Evolutionary conservation across 2,329 filamentous ascomycete species (phyloP), one percentile per base, ranked within the genome.

Genomic region (Fusarium sp.): DNA sequence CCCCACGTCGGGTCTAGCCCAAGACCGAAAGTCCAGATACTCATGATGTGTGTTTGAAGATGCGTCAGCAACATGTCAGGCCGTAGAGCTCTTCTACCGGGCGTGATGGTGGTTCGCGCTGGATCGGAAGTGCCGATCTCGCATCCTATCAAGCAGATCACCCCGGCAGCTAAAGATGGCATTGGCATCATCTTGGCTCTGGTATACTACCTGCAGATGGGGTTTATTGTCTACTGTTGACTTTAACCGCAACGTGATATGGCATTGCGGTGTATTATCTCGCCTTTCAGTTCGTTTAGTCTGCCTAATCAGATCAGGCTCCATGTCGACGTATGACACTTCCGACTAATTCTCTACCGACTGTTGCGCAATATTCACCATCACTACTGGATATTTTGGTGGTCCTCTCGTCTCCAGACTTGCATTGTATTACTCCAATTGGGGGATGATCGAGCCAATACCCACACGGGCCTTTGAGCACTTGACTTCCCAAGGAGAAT

Each of bases 401-500:
- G 58, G 60, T 41, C 29, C 53, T 52, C 41, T 61, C 48, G 37
- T 61, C 43, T 58, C 57, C 68, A 66, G 63, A 48, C 61, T 59
- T 68, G 65, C 55, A 65, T 57, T 59, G 58, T 54, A 57, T 70
- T 56, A 53, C 57, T 68, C 60, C 48, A 72, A 57, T 69, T 75
- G 65, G 73, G 72, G 66, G 60, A 57, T 20, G 46, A 69, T 63
- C 55, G 69, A 67, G 57, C 73, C 71, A 75, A 75, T 75, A 64
- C 69, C 71, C 63, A 66, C 63, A 55, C 71, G 48, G 48, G 46
- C 43, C 35, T 39, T 61, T 61, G 68, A 63, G 63, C 71, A 75
- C 69, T 75, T 75, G 71, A 70, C 71, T 70, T 68, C 57, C 67
- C 71, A 59, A 65, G 46, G 41, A 37, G 73, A 75, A 75, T 49